These are phyloP conservation scores for Claviceps humidiphila DNA, from an alignment of 2,329 filamentous ascomycete species.

Conservation along the genomic window DNA sequence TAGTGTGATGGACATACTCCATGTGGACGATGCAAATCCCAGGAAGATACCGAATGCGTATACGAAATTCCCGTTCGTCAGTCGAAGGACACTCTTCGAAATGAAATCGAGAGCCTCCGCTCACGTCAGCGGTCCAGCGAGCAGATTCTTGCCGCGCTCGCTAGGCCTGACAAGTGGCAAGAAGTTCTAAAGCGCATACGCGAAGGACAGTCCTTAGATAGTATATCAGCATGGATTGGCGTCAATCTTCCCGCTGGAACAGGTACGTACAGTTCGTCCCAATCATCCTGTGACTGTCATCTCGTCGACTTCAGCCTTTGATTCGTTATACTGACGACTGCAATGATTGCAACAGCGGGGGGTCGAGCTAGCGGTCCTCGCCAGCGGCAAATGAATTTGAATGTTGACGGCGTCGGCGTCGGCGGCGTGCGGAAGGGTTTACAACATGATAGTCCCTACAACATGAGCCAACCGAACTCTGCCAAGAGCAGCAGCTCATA, in stretches of 20 bases:
- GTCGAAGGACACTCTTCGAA: conserved; percentile 47
- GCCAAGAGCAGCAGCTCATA: conserved; percentile 34
- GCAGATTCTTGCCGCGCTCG: conserved; percentile 40
- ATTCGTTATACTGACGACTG: conserved; percentile 7
- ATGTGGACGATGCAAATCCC: conserved; percentile 40
- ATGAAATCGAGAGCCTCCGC: conserved; percentile 45
- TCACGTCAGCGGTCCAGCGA: conserved; percentile 41
- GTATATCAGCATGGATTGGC: conserved; percentile 41
- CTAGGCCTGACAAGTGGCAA: conserved; percentile 36
- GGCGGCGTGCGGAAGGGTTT: conserved; percentile 23
- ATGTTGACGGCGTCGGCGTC: conserved; percentile 15
- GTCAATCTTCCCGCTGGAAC: conserved; percentile 18
- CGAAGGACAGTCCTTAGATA: conserved; percentile 39
- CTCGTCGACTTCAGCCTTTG: background rate
- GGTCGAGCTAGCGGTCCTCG: conserved; percentile 11
- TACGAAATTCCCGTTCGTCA: conserved; percentile 52
- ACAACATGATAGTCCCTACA: conserved; percentile 35
- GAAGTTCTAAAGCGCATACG: conserved; percentile 41
- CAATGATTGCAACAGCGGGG: conserved; percentile 12
- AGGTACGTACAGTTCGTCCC: conserved; percentile 9
- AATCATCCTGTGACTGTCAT: conserved; percentile 12
- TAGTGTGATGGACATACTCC: conserved; percentile 47
- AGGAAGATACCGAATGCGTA: conserved; percentile 42
- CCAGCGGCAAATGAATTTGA: conserved; percentile 14
- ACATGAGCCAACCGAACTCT: conserved; percentile 33